Percentiles rank a stretch among this genome's conserved stretches.
These are phyloP conservation scores for Phaeomoniella chlamydospora DNA, from an alignment of 2,329 filamentous ascomycete genomes.

Conservation along the genomic window DNA sequence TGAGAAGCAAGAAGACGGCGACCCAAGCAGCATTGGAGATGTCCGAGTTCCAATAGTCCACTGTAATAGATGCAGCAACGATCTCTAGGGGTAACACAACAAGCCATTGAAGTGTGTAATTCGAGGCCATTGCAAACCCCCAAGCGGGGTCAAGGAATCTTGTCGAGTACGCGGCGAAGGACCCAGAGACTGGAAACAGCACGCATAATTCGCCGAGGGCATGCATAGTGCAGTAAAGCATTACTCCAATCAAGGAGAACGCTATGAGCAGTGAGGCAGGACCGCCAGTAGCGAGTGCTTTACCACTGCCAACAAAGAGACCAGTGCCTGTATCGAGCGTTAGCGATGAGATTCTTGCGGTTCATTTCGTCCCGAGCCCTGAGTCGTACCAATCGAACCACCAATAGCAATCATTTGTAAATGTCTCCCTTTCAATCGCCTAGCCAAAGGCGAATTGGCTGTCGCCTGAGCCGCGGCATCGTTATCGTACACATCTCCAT, in stretches of 20 bases:
- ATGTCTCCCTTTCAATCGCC: conserved; percentile 15
- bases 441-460: conserved; percentile 13
- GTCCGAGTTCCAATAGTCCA: conserved; percentile 50
- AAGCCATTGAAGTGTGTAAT: conserved; percentile 72
- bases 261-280: conserved; percentile 65
- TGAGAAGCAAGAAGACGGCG: conserved; percentile 57
- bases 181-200: conserved; percentile 77
- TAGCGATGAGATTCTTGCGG: too few species aligned
- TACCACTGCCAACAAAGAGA: conserved; percentile 51
- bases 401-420: conserved; percentile 52
- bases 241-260: conserved; percentile 65
- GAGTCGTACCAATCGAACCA: conserved; percentile 69
- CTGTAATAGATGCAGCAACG: conserved; percentile 64
- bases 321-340: conserved; percentile 25
- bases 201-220: conserved; percentile 86
- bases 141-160: conserved; percentile 70
- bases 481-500: conserved; percentile 11
- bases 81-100: conserved; percentile 70
- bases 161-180: conserved; percentile 83
- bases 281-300: conserved; percentile 55
- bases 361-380: too few species aligned
- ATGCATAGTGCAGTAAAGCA: conserved; percentile 87
- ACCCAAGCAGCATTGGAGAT: conserved; percentile 34
- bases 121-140: conserved; percentile 31
- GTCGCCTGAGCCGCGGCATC: conserved; percentile 14